These are phyloP conservation scores for Phaeosphaeria sp. DNA, from an alignment of 2,329 filamentous ascomycete species.

Conservation along the genomic window DNA sequence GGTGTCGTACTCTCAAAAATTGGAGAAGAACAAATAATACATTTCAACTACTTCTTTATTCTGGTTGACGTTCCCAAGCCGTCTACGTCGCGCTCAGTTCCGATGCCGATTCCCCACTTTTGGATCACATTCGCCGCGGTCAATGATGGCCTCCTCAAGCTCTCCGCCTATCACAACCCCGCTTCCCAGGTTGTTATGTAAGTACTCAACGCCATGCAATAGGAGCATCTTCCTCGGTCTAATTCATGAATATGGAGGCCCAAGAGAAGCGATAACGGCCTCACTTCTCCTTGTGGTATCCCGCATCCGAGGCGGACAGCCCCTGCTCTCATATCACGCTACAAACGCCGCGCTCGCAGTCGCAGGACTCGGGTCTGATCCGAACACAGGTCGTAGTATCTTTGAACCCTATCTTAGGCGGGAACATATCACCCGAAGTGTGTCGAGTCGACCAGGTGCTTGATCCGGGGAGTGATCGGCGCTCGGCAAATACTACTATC, in stretches of 20 bases:
- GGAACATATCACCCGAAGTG: slow-evolving; percentile 15
- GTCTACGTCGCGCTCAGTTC: slow-evolving; percentile 9
- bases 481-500: slow-evolving; percentile 3
- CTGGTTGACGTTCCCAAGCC: slow-evolving; percentile 9
- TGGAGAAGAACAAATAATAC: no score
- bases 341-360: slow-evolving; percentile 10
- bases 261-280: slow-evolving; percentile 18
- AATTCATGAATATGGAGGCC: background rate
- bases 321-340: background rate
- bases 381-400: slow-evolving; percentile 14
- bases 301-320: background rate
- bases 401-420: slow-evolving; percentile 18
- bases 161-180: slow-evolving; percentile 15
- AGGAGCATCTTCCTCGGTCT: background rate
- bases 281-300: slow-evolving; percentile 6
- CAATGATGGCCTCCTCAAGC: slow-evolving; percentile 11
- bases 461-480: slow-evolving; percentile 2
- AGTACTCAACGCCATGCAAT: background rate
- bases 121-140: slow-evolving; percentile 22
- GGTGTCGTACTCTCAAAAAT: no score
- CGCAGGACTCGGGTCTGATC: slow-evolving; percentile 15
- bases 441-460: slow-evolving; percentile 1
- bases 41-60: background rate
- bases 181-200: slow-evolving; percentile 8
- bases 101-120: slow-evolving; percentile 27